These are phyloP conservation scores for Ophiocordyceps polyrhachis-furcata DNA, from an alignment of 2,329 filamentous ascomycete genomes.

Conservation along the genomic window DNA sequence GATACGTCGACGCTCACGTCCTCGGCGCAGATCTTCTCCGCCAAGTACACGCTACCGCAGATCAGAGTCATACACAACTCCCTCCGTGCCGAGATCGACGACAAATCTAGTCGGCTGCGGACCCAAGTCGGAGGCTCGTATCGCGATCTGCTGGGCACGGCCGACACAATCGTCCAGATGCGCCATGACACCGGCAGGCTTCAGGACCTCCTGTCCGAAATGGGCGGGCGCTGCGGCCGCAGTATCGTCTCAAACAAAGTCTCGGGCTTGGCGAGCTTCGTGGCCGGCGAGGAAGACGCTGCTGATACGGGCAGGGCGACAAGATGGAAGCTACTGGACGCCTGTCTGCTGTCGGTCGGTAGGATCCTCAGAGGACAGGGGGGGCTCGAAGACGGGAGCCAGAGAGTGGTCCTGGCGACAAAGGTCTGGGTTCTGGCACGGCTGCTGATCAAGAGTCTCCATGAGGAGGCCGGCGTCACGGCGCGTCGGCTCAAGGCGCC, in stretches of 20 bases:
- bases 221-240: slow-evolving; percentile 64
- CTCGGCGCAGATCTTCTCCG: slow-evolving; percentile 35
- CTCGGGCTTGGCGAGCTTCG: slow-evolving; percentile 32
- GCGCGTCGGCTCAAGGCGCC: slow-evolving; percentile 34
- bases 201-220: slow-evolving; percentile 49
- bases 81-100: slow-evolving; percentile 40
- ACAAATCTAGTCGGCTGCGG: slow-evolving; percentile 42
- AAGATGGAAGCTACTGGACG: slow-evolving; percentile 29
- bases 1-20: slow-evolving; percentile 29
- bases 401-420: slow-evolving; percentile 36
- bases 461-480: slow-evolving; percentile 21
- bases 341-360: slow-evolving; percentile 29
- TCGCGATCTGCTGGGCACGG: slow-evolving; percentile 76
- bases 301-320: slow-evolving; percentile 17
- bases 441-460: slow-evolving; percentile 53
- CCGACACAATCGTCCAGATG: slow-evolving; percentile 88
- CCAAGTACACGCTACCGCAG: slow-evolving; percentile 39
- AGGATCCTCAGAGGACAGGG: slow-evolving; percentile 26
- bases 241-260: slow-evolving; percentile 48
- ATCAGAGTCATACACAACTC: slow-evolving; percentile 43
- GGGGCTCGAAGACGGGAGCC: slow-evolving; percentile 19
- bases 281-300: slow-evolving; percentile 10
- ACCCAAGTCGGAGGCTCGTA: slow-evolving; percentile 53
- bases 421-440: slow-evolving; percentile 63
- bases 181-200: slow-evolving; percentile 56